Evolutionary conservation across 257 asterid species (phyloP).

Genomic region (Cinchona pubescens): DNA sequence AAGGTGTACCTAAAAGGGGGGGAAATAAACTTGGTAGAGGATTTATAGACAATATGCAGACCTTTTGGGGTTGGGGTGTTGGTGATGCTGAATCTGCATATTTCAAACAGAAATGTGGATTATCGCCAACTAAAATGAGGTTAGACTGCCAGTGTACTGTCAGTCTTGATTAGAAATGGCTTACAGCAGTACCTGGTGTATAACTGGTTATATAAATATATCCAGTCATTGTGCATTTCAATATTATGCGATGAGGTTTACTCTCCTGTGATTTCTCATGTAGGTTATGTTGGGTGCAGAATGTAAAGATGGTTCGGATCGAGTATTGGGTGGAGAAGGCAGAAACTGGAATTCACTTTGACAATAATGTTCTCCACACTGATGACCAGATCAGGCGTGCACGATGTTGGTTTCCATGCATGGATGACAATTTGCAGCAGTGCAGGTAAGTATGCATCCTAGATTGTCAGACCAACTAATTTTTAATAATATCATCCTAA

Average conservation of each 20-base stretch:
- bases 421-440: slow-evolving; percentile 86
- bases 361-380: slow-evolving; percentile 72
- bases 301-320: slow-evolving; percentile 67
- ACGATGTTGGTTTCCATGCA: slow-evolving; percentile 99
- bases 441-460: slow-evolving; percentile 60
- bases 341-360: slow-evolving; percentile 91
- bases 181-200: not conserved
- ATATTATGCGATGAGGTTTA: slow-evolving; percentile 34
- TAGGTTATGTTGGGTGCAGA: slow-evolving; percentile 73
- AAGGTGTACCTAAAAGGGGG: too few species aligned
- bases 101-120: not conserved
- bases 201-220: not conserved
- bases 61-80: not conserved
- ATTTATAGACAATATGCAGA: not conserved
- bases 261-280: slow-evolving; percentile 42
- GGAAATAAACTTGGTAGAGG: not conserved
- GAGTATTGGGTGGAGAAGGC: slow-evolving; percentile 99
- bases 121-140: not conserved
- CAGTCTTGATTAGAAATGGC: not conserved
- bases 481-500: slow-evolving; percentile 2
- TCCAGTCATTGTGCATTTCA: slow-evolving; percentile 11
- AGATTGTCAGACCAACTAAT: not conserved
- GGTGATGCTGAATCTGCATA: not conserved
- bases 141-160: too few species aligned
- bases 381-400: slow-evolving; percentile 96